A percentile compares a stretch with the other conserved stretches of the same genome.
Evolutionary conservation across 495 filamentous ascomycete species (phyloP).

Genomic region (Hypoxylon cercidicola): DNA sequence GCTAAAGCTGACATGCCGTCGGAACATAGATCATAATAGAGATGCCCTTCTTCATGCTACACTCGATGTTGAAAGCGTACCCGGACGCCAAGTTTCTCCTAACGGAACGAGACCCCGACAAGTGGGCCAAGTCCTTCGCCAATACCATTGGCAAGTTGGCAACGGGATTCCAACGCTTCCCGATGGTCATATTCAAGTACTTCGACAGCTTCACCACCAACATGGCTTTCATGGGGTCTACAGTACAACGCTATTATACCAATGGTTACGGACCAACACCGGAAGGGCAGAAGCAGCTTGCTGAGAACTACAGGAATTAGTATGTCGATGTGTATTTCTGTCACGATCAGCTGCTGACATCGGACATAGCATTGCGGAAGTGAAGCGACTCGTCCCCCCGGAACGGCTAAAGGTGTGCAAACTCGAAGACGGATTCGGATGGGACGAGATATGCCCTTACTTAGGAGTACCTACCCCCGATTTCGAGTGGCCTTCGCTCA

Average conservation of each 20-base stretch:
- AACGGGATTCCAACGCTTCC: constrained; percentile 8
- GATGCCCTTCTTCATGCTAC: constrained; percentile 46
- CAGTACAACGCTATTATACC: constrained; percentile 15
- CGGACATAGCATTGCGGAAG: constrained; percentile 42
- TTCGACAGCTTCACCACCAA: constrained; percentile 28
- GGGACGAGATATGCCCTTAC: constrained; percentile 46
- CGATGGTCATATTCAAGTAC: constrained; percentile 38
- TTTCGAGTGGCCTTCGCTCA: constrained; percentile 34
- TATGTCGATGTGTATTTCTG: constrained; percentile 19
- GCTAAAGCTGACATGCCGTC: constrained; percentile 6
- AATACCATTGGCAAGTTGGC: constrained; percentile 32
- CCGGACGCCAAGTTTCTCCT: constrained; percentile 50
- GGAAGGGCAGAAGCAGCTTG: constrained; percentile 27
- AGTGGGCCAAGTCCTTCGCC: constrained; percentile 43
- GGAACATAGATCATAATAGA: constrained; percentile 40
- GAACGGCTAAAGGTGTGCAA: constrained; percentile 41
- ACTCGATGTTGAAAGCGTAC: constrained; percentile 39
- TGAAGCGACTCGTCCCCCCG: constrained; percentile 46
- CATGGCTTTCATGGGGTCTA: constrained; percentile 18
- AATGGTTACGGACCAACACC: constrained; percentile 32
- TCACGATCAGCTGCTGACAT: constrained; percentile 2
- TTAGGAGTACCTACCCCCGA: constrained; percentile 45
- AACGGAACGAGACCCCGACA: constrained; percentile 47
- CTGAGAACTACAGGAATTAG: constrained; percentile 45
- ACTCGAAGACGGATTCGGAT: constrained; percentile 49